Evolutionary conservation across 1,284 basidiomycete species (phyloP).

Genomic region (Naganishia sp.): DNA sequence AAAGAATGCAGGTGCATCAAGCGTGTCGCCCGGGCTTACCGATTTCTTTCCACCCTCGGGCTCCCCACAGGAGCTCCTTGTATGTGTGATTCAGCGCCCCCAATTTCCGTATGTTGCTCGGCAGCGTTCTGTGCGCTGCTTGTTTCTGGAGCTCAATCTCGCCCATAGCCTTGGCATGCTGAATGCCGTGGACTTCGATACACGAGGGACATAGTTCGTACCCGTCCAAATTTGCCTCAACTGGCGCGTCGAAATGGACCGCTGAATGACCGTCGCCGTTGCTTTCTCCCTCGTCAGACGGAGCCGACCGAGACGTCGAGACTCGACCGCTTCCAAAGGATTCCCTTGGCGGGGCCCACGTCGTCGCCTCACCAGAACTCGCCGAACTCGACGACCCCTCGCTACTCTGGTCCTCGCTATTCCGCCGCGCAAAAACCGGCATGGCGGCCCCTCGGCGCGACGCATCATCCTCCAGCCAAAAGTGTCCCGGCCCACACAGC

Average conservation of each 20-base stretch:
- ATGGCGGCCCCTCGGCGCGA: background rate
- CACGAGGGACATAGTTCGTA: conserved; percentile 81
- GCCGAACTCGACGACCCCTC: conserved; percentile 23
- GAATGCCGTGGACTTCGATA: conserved; percentile 71
- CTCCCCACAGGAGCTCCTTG: conserved; percentile 78
- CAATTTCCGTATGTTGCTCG: conserved; percentile 23
- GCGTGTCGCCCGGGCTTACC: conserved; percentile 60
- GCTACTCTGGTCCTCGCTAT: conserved; percentile 7
- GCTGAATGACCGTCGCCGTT: background rate
- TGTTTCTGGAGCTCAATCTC: conserved; percentile 33
- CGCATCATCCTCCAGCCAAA: conserved; percentile 42
- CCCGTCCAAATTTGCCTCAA: conserved; percentile 55
- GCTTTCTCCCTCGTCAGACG: background rate
- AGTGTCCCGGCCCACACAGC: conserved; percentile 70
- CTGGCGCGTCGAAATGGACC: background rate
- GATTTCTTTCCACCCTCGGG: conserved; percentile 77
- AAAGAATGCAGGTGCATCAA: background rate
- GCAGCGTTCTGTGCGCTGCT: conserved; percentile 58
- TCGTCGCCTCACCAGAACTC: conserved; percentile 24
- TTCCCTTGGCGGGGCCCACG: conserved; percentile 12
- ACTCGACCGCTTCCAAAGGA: background rate
- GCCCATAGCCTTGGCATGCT: conserved; percentile 62
- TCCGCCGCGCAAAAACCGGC: background rate
- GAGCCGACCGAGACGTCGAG: background rate
- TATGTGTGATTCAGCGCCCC: conserved; percentile 78